Percentiles rank a stretch among this genome's conserved stretches.
Conservation (phyloP, 805 yeast genomes). For the Metschnikowia bowlesiae region DNA sequence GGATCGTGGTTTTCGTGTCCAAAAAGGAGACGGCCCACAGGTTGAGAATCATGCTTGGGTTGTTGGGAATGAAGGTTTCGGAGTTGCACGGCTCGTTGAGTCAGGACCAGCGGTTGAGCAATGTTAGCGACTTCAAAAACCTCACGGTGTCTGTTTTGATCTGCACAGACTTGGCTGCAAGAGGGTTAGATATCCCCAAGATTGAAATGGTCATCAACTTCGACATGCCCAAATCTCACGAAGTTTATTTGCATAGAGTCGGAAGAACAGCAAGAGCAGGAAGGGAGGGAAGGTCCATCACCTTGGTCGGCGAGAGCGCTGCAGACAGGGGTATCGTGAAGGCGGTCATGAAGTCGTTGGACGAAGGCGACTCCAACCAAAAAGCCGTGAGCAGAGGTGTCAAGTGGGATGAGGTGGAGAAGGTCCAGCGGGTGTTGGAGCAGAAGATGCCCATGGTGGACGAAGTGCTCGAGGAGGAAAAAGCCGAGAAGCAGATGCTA, state of each 20-base stretch:
- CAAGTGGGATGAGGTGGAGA: conserved; percentile 84
- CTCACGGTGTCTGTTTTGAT: conserved; percentile 80
- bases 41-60: conserved; percentile 69
- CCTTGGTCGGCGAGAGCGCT: conserved; percentile 91
- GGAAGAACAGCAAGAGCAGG: conserved; percentile 99
- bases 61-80: conserved; percentile 70
- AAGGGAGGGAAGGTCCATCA: conserved; percentile 86
- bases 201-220: conserved; percentile 91
- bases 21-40: conserved; percentile 89
- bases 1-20: conserved; percentile 87
- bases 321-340: conserved; percentile 88
- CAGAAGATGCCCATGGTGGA: conserved; percentile 56
- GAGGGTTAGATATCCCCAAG: conserved; percentile 99
- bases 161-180: conserved; percentile 97
- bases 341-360: conserved; percentile 73
- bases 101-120: conserved; percentile 88
- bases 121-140: conserved; percentile 77
- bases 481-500: conserved; percentile 78
- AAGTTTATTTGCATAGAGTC: conserved; percentile 91
- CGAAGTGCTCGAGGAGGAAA: conserved; percentile 83
- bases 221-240: conserved; percentile 93
- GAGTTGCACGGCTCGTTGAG: conserved; percentile 81
- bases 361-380: conserved; percentile 25
- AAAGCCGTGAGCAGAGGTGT: conserved; percentile 85
- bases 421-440: conserved; percentile 56